Evolutionary conservation across 164 flowering plant genomes (phyloP).

Genomic region (Amborella trichopoda): DNA sequence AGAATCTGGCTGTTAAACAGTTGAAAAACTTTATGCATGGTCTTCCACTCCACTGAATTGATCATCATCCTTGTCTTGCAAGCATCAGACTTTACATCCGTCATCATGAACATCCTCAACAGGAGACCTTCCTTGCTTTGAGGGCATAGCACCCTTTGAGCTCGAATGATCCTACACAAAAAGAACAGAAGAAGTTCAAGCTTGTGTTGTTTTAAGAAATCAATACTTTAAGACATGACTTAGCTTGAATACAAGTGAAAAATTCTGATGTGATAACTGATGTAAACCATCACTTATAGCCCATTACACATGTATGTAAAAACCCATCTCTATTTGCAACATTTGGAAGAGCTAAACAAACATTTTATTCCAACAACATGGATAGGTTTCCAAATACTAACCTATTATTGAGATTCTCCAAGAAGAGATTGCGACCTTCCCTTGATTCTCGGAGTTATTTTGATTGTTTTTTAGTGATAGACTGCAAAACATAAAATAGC

Average conservation of each 20-base stretch:
- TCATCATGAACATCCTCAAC: slow-evolving; percentile 33
- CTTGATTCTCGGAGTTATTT: slow-evolving; percentile 75
- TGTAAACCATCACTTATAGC: background rate
- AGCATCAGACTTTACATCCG: slow-evolving; percentile 13
- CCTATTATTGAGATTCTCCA: slow-evolving; percentile 68
- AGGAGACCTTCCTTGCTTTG: slow-evolving; percentile 25
- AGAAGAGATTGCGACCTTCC: slow-evolving; percentile 43
- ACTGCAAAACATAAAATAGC: slow-evolving; percentile 36
- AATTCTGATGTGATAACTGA: background rate
- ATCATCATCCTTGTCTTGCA: slow-evolving; percentile 31
- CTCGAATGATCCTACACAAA: slow-evolving; percentile 33
- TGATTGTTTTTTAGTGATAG: slow-evolving; percentile 91
- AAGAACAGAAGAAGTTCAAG: slow-evolving; percentile 1
- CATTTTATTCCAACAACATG: too few relatives aligned
- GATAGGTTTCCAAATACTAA: slow-evolving; percentile 11
- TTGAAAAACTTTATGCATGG: too few relatives aligned
- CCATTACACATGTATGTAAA: background rate
- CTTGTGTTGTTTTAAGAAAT: too few relatives aligned
- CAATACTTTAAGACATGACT: background rate
- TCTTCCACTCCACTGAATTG: slow-evolving; percentile 75
- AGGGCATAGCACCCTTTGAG: slow-evolving; percentile 24
- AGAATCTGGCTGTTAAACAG: too few relatives aligned
- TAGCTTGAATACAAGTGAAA: background rate
- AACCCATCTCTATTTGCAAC: background rate
- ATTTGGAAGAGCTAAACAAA: too few relatives aligned